Conservation (phyloP, 73 alveolate species). For the Paramecium caudatum region DNA sequence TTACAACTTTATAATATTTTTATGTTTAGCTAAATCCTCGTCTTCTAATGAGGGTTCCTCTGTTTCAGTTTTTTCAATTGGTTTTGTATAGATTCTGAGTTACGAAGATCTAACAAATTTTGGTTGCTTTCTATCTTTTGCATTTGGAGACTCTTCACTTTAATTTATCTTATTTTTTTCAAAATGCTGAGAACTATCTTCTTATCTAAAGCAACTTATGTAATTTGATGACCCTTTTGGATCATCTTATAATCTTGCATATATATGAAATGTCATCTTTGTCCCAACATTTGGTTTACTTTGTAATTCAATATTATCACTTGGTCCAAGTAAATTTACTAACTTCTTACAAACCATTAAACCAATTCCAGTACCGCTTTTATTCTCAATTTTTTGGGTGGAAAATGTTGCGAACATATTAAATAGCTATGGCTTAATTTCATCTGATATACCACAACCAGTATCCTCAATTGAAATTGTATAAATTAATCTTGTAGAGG, state of each 20-base stretch:
- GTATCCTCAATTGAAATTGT: slow-evolving; percentile 62
- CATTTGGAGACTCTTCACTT: slow-evolving; percentile 24
- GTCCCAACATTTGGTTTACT: slow-evolving; percentile 57
- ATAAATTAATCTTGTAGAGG: not conserved
- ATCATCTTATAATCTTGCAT: not conserved
- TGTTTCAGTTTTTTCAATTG: not conserved
- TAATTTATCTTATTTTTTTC: not conserved
- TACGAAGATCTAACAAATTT: slow-evolving; percentile 49
- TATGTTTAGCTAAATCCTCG: not conserved
- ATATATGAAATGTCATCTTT: slow-evolving; percentile 43
- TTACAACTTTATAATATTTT: not conserved
- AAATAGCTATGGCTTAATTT: slow-evolving; percentile 56
- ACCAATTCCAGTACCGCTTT: slow-evolving; percentile 75
- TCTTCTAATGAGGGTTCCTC: slow-evolving; percentile 32
- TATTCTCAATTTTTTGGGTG: slow-evolving; percentile 46
- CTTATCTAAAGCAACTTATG: slow-evolving; percentile 9
- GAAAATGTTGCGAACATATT: slow-evolving; percentile 71
- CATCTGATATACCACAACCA: slow-evolving; percentile 73
- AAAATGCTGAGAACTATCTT: not conserved
- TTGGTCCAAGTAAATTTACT: slow-evolving; percentile 65
- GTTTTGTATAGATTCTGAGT: slow-evolving; percentile 13
- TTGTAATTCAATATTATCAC: slow-evolving; percentile 42
- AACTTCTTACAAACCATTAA: slow-evolving; percentile 72
- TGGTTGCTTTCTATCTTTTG: not conserved
- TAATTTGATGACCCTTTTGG: slow-evolving; percentile 12